Evolutionary conservation across 1,284 basidiomycete genomes (phyloP).

Genomic region (Kalmanozyma brasiliensis): DNA sequence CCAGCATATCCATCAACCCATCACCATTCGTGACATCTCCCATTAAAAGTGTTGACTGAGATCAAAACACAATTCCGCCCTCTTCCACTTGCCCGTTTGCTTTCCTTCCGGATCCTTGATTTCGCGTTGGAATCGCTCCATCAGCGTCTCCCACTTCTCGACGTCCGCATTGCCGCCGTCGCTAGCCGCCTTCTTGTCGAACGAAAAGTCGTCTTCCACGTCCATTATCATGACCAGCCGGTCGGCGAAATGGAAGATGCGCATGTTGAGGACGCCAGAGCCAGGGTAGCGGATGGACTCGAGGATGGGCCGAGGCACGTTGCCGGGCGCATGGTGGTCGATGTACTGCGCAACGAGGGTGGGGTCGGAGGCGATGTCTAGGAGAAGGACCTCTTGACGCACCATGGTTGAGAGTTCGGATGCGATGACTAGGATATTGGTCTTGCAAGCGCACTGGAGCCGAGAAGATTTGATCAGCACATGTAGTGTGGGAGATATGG

Average conservation of each 20-base stretch:
- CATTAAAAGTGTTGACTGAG: slow-evolving; percentile 12
- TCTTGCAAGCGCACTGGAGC: too few species aligned
- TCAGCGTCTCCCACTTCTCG: slow-evolving; percentile 26
- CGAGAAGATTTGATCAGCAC: too few species aligned
- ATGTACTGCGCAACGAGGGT: slow-evolving; percentile 30
- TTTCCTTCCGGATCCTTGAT: slow-evolving; percentile 26
- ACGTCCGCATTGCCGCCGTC: slow-evolving; percentile 27
- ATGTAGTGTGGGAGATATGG: too few species aligned
- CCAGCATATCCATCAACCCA: not conserved
- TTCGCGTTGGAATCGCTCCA: slow-evolving; percentile 31
- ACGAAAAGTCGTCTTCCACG: slow-evolving; percentile 36
- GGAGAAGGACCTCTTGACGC: slow-evolving; percentile 32
- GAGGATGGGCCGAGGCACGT: slow-evolving; percentile 26
- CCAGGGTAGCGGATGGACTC: slow-evolving; percentile 35
- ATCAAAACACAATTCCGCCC: slow-evolving; percentile 31
- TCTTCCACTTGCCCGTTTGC: slow-evolving; percentile 33
- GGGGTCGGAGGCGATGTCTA: slow-evolving; percentile 26
- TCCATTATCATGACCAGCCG: slow-evolving; percentile 43
- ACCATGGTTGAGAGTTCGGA: slow-evolving; percentile 11
- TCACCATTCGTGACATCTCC: not conserved
- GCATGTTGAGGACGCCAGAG: slow-evolving; percentile 38
- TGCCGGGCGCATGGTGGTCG: slow-evolving; percentile 38
- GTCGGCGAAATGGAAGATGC: slow-evolving; percentile 39
- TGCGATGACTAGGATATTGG: too few species aligned
- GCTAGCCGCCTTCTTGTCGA: slow-evolving; percentile 21